phyloP scores from a whole-genome alignment of 2,329 filamentous ascomycete genomes.

The Aspergillus ochraceus region DNA sequence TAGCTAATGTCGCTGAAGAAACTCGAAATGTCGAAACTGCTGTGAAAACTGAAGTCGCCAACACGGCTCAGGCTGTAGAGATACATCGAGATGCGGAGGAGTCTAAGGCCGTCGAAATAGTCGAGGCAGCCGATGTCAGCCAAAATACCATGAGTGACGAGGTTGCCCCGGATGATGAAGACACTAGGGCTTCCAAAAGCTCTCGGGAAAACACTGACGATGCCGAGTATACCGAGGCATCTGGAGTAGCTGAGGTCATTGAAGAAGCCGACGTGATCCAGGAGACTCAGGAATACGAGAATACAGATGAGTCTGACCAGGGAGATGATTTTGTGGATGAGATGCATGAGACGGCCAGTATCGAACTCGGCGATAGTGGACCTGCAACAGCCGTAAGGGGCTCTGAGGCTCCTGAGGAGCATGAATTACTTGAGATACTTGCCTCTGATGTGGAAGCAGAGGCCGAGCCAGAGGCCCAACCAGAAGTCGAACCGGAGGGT shows the following conservation, averaged over 20 bases:
- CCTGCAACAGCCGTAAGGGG: neutral
- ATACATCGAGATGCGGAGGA: no score
- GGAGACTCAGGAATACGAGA: neutral
- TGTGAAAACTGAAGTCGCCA: neutral
- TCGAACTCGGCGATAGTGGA: conserved; percentile 37
- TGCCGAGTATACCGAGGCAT: neutral
- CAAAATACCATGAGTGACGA: neutral
- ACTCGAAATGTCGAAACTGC: neutral
- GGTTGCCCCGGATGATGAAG: conserved; percentile 6
- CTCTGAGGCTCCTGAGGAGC: neutral
- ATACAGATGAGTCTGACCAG: neutral
- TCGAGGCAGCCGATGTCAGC: no score
- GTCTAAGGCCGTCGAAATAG: no score
- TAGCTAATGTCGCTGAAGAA: neutral
- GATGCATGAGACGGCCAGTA: conserved; percentile 36
- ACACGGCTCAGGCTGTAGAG: no score
- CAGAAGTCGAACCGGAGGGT: neutral
- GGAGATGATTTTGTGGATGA: conserved; percentile 17
- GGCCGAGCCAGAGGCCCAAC: neutral
- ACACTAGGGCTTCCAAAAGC: no score
- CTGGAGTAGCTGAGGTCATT: neutral
- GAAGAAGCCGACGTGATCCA: neutral
- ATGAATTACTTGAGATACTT: neutral
- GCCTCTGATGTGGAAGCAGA: neutral
- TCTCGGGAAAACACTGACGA: neutral